Base-by-base conservation (phyloP, 2,329 filamentous ascomycete species). In the Ophiocordyceps camponoti-floridani region DNA sequence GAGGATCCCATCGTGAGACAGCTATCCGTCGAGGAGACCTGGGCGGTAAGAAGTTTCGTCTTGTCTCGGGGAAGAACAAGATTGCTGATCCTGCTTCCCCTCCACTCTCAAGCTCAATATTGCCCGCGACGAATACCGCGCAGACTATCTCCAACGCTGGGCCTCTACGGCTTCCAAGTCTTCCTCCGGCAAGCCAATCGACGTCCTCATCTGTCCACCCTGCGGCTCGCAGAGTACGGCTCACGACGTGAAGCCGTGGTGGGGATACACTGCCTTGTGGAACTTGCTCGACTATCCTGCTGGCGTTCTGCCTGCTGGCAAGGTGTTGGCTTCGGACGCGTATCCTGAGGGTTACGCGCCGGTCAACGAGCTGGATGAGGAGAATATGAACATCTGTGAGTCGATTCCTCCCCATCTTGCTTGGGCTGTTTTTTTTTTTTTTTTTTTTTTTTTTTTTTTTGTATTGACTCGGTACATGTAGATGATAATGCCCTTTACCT, bases 181-280 rank as follows among this genome's bases (percentile, higher is more conserved):
- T 51, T 48, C 3, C 56, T 56, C 5, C 40, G 44, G 43, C 52
- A 56, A 40, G 66, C 47, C 45, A 37, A 48, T 79, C 9, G 79
- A 84, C 55, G 72, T 77, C 0, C 70, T 83, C 31, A 61, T 83
- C 1, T 77, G 71, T 45, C 79, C 78, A 0, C 70, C 66, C 0
- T 71, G 69, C 0, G 73, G 75, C 2, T n/a, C 72, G 67, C 59
- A 70, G 48, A 66, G 58, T 51, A 46, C 61, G 47, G 49, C 76
- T 49, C 57, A 74, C 49, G 59, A 60, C 4, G 51, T 57, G 10
- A 59, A 55, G 4, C 55, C 57, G 53, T 80, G 55, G 64, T 84
- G 77, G 77, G 70, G 69, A 1, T 84, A 84, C 51, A 81, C 77
- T 0, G 62, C 69, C 0, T 70, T 77, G 48, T 84, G 78, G 77